Evolutionary conservation across 2,329 filamentous ascomycete genomes (phyloP).

Genomic region (Microsporum ferrugineum): DNA sequence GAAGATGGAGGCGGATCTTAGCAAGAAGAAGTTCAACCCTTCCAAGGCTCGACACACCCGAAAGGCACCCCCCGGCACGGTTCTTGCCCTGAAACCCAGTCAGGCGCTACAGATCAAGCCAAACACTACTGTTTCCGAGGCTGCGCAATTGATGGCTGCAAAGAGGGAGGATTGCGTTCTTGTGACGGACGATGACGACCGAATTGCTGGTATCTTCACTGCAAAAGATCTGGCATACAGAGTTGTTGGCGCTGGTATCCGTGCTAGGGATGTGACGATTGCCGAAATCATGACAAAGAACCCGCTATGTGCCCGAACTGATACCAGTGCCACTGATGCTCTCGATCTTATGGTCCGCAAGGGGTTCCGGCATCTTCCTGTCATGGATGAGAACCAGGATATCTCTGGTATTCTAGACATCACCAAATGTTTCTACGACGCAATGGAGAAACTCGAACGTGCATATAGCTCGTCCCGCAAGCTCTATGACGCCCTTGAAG

Average conservation of each 20-base stretch:
- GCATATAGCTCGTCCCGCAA: constrained; percentile 97
- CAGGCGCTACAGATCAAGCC: constrained; percentile 97
- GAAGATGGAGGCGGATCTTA: constrained; percentile 95
- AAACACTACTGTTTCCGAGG: constrained; percentile 82
- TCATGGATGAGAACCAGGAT: constrained; percentile 99
- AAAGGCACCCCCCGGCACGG: constrained; percentile 91
- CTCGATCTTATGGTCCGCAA: constrained; percentile 97
- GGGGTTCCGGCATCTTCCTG: constrained; percentile 90
- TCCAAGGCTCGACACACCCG: constrained; percentile 68
- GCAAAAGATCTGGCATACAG: constrained; percentile 97
- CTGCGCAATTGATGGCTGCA: constrained; percentile 95
- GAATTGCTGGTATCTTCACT: constrained; percentile 97
- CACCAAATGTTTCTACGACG: constrained; percentile 99
- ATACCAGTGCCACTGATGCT: constrained; percentile 95
- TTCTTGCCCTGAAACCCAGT: constrained; percentile 88
- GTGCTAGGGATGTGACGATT: constrained; percentile 82
- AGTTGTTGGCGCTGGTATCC: constrained; percentile 81
- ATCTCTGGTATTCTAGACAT: constrained; percentile 97
- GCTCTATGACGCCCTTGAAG: constrained; percentile 92
- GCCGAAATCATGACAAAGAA: constrained; percentile 99
- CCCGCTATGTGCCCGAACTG: constrained; percentile 88
- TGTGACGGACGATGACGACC: constrained; percentile 93
- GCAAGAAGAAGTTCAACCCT: constrained; percentile 82
- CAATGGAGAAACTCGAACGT: constrained; percentile 98
- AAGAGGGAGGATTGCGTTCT: constrained; percentile 97